Base-by-base conservation (phyloP, 1,284 basidiomycete species). In the Athelia psychrophila region DNA sequence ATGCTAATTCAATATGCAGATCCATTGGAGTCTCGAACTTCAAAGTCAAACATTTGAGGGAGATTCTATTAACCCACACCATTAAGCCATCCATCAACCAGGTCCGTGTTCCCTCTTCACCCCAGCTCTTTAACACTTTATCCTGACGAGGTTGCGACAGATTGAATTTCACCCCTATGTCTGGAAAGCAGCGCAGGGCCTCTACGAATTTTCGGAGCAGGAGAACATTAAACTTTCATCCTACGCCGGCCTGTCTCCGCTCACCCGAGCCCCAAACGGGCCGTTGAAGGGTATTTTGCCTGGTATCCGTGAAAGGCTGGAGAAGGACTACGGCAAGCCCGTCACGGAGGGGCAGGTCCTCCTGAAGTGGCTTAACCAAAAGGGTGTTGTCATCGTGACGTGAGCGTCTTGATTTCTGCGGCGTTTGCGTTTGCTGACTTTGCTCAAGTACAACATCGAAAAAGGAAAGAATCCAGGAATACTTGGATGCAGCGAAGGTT, bases 101-200 rank as follows among this genome's bases (percentile, higher is more conserved):
- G n/a, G n/a, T n/a, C n/a, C 1, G 91, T 96, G 15, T 91, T 86
- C 51, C 95, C 95, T 72, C 94, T 88, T 67, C 77, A 75, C n/a
- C n/a, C n/a, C n/a, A n/a, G n/a, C n/a, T n/a, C n/a, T n/a, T n/a
- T n/a, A n/a, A n/a, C n/a, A n/a, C n/a, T n/a, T n/a, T n/a, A n/a
- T n/a, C n/a, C n/a, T n/a, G n/a, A n/a, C n/a, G n/a, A n/a, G 19
- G 20, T 18, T 49, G 27, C 20, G 53, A 51, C 42, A 87, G 88
- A 83, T 94, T 51, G 91, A 94, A 65, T 81, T 84, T 53, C 90
- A 95, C 64, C 90, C 92, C 4, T 91, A 93, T 66, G 71, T 91
- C 40, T 84, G 79, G 73, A 78, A 81, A 58, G 74, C 77, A 5
- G 67, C 80, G 27, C 68, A 76, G 56, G 74, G 81, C 9, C 76